Base-by-base conservation (phyloP, 441 rosid species). In the Hypseocharis bilobata region DNA sequence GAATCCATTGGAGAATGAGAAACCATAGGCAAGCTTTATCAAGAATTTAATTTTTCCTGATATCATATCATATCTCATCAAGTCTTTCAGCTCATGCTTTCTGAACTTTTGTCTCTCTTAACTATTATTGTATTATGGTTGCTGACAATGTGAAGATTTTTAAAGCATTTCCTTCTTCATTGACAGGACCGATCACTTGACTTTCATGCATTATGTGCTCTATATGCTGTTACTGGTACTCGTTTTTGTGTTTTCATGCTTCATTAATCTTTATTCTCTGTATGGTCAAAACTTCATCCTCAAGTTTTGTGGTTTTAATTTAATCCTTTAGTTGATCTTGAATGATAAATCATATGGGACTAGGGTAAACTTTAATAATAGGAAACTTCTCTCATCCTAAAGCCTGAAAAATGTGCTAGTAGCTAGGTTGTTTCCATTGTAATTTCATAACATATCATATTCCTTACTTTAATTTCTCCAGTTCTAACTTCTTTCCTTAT, bases 151-250 rank as follows among this genome's bases (percentile, higher is more conserved):
- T 65, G 58, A 64, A 63, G 68, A 47, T 20, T 44, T 44, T 20
- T 44, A 16, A 44, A 52, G 57, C 28, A 52, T 22, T 23, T 52
- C 26, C 28, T 52, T 52, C n/a, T 64, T 47, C 68, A 34, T 63
- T 56, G 63, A 40, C 96, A 94, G 99, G 99, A 94, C 75, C 97
- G 96, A 3, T 94, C 99, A 63, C 89, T 91, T 55, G 99, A 94
- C 76, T 94, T 94, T 60, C 73, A 67, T 7, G 86, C 80, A 32
- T 74, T 94, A 54, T 94, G 98, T 77, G 99, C 99, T 55, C 70
- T 91, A 47, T 94, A 94, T 71, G 97, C 97, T 60, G 96, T 94
- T 77, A 94, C 99, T 17, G 99, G 99, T 94, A 86, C 65, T 71
- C 6, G 54, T 71, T 49, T 66, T 54, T 57, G 61, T 32, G 26